These are phyloP conservation scores for Globisporangium carolinianum DNA, from an alignment of 352 stramenopile genomes.

Conservation along the genomic window DNA sequence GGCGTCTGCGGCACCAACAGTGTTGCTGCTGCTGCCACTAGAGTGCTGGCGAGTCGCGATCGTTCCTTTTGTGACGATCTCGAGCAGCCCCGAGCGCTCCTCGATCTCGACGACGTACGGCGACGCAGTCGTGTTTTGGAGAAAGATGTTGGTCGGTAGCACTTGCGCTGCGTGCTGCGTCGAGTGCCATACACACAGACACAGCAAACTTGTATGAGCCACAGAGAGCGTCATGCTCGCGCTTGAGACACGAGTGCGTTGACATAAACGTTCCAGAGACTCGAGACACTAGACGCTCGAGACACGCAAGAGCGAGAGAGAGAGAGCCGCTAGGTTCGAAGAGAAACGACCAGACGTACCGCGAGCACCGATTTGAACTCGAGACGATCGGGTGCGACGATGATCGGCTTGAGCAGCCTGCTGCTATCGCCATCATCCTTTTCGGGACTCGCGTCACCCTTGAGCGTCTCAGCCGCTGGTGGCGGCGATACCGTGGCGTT, in stretches of 20 bases:
- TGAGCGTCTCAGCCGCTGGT: slow-evolving; percentile 9
- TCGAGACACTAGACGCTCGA: too few species aligned
- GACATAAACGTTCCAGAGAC: too few species aligned
- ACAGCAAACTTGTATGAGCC: background rate
- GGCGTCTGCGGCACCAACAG: background rate
- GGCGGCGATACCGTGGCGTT: slow-evolving; percentile 12
- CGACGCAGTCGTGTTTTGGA: slow-evolving; percentile 62
- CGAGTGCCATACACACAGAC: background rate
- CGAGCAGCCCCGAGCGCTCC: slow-evolving; percentile 39
- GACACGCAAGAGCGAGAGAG: background rate
- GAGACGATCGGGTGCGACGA: slow-evolving; percentile 53
- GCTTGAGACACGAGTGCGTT: too few species aligned
- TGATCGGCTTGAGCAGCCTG: slow-evolving; percentile 22
- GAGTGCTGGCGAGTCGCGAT: background rate
- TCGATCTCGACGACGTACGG: slow-evolving; percentile 58
- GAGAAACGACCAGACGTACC: slow-evolving; percentile 8
- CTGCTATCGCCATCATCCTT: slow-evolving; percentile 17
- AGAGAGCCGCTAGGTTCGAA: background rate
- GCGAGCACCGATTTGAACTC: slow-evolving; percentile 53
- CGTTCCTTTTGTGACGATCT: slow-evolving; percentile 46
- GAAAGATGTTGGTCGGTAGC: slow-evolving; percentile 64
- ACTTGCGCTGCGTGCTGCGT: slow-evolving; percentile 26
- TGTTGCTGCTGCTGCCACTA: slow-evolving; percentile 1
- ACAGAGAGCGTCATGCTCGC: too few species aligned
- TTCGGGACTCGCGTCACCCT: slow-evolving; percentile 18